These are phyloP conservation scores for Aspergillus fumigatus DNA, from an alignment of 2,329 filamentous ascomycete species.

Conservation along the genomic window DNA sequence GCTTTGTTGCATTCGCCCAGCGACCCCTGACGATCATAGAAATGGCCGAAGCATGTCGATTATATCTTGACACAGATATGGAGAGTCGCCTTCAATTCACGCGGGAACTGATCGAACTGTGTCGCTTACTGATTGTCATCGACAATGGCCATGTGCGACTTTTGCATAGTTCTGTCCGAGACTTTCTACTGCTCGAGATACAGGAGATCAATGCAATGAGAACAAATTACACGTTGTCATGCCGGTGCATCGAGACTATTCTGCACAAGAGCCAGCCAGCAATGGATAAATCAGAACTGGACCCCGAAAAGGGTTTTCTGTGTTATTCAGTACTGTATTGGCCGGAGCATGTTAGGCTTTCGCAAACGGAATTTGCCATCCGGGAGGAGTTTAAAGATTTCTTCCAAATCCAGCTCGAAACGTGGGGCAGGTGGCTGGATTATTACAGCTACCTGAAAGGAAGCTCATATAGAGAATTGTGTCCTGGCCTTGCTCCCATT, in stretches of 20 bases:
- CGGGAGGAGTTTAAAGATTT: slow-evolving; percentile 2
- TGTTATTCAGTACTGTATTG: slow-evolving; percentile 11
- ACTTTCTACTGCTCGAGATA: slow-evolving; percentile 12
- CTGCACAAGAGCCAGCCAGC: background rate
- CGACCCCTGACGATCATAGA: slow-evolving; percentile 9
- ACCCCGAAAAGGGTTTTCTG: slow-evolving; percentile 4
- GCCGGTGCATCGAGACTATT: slow-evolving; percentile 9
- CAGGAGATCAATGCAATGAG: background rate
- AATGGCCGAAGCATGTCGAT: slow-evolving; percentile 8
- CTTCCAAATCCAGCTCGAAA: background rate
- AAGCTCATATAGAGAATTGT: background rate
- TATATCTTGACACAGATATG: slow-evolving; percentile 6
- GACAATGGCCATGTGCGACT: slow-evolving; percentile 8
- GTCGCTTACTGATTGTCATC: slow-evolving; percentile 10
- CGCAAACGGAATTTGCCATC: slow-evolving; percentile 7
- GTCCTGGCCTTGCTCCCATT: background rate
- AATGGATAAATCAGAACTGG: background rate
- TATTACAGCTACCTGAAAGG: no score
- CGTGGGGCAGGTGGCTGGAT: slow-evolving; percentile 4
- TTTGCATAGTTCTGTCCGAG: slow-evolving; percentile 13
- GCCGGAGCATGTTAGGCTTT: slow-evolving; percentile 9
- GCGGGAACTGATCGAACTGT: slow-evolving; percentile 9
- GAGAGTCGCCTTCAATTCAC: slow-evolving; percentile 6
- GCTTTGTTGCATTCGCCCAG: slow-evolving; percentile 6
- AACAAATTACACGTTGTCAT: slow-evolving; percentile 4